A percentile compares a stretch with the other conserved stretches of the same genome.
Conservation (phyloP, 306 rosid genomes). For the Lablab purpureus region DNA sequence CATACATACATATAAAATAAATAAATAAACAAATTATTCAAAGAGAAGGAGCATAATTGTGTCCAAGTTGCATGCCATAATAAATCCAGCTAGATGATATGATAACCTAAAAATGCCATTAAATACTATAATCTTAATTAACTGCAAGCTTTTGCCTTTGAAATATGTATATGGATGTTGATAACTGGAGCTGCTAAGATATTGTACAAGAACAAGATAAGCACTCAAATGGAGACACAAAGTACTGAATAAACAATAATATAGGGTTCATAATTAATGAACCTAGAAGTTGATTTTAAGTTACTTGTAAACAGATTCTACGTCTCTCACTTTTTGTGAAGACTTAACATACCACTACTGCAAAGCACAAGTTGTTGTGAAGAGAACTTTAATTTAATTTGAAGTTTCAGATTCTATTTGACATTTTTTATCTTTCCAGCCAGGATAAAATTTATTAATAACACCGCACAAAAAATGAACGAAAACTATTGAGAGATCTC, state of each 20-base stretch:
- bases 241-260: neutral
- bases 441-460: too few relatives aligned
- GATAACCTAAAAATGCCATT: slow-evolving; percentile 2
- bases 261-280: neutral
- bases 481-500: too few relatives aligned
- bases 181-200: neutral
- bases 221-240: neutral
- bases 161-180: neutral
- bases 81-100: slow-evolving; percentile 33
- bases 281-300: slow-evolving; percentile 9
- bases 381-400: neutral
- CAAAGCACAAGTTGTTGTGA: neutral
- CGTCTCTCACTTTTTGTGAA: neutral
- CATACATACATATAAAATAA: too few relatives aligned
- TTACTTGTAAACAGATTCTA: neutral
- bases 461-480: too few relatives aligned
- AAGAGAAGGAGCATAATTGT: slow-evolving; percentile 2
- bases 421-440: neutral
- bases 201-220: neutral
- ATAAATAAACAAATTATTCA: neutral
- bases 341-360: neutral
- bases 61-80: slow-evolving; percentile 34
- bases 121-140: slow-evolving; percentile 12
- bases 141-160: slow-evolving; percentile 3
- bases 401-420: neutral